phyloP scores from a whole-genome alignment of 2,329 filamentous ascomycete species.

The Moelleriella libera region DNA sequence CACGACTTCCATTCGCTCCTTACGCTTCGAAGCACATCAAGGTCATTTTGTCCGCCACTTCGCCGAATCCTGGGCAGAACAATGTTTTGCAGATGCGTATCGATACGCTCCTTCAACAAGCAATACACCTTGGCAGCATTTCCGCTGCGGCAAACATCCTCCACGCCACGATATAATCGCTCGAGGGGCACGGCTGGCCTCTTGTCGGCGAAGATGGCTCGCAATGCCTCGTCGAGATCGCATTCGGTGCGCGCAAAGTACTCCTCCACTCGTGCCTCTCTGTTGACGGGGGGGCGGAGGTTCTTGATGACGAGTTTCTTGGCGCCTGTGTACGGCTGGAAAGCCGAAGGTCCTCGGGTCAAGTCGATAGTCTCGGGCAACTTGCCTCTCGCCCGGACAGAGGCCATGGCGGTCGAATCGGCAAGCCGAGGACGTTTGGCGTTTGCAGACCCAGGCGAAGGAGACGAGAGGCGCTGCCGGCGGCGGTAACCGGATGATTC shows the following conservation, averaged over 20 bases:
- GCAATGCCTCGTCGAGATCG: slow-evolving; percentile 61
- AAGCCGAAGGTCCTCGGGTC: slow-evolving; percentile 25
- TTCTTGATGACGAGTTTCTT: slow-evolving; percentile 94
- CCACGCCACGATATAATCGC: slow-evolving; percentile 76
- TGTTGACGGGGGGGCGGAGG: slow-evolving; percentile 48
- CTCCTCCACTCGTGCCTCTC: slow-evolving; percentile 47
- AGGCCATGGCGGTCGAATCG: slow-evolving; percentile 16
- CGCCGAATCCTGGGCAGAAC: slow-evolving; percentile 42
- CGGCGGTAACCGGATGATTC: slow-evolving; percentile 16
- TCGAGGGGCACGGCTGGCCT: slow-evolving; percentile 65
- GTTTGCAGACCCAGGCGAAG: slow-evolving; percentile 10
- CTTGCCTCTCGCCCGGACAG: slow-evolving; percentile 24
- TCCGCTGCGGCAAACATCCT: slow-evolving; percentile 77
- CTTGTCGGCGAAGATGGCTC: slow-evolving; percentile 53
- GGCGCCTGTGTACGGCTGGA: slow-evolving; percentile 62
- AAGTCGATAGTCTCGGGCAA: slow-evolving; percentile 22
- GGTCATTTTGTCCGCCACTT: slow-evolving; percentile 35
- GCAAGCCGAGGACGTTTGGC: slow-evolving; percentile 18
- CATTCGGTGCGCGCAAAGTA: slow-evolving; percentile 68
- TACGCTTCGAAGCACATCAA: slow-evolving; percentile 47
- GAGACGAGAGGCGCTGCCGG: slow-evolving; percentile 20
- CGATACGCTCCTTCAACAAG: slow-evolving; percentile 51
- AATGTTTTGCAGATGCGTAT: slow-evolving; percentile 48
- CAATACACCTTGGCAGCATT: slow-evolving; percentile 54
- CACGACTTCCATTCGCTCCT: slow-evolving; percentile 57